A percentile compares a stretch with the other conserved stretches of the same genome.
phyloP scores from a whole-genome alignment of 129 eudicot genomes.

The Solidago caesia region DNA sequence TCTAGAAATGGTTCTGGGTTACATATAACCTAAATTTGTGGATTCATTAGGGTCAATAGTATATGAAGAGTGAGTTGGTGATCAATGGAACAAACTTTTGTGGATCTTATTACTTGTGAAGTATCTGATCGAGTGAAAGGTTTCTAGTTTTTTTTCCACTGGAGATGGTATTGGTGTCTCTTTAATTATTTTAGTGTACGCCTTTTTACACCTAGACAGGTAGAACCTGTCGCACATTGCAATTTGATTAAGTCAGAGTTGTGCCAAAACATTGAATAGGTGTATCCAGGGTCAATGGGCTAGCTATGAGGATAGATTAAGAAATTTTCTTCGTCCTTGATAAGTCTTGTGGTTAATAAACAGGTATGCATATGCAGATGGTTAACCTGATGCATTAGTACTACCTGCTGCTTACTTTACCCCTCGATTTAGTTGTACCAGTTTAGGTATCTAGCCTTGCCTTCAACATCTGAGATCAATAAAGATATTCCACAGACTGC shows the following conservation, averaged over 20 bases:
- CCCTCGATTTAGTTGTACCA: no score
- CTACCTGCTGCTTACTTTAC: neutral
- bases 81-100: neutral
- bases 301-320: neutral
- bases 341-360: conserved; percentile 2
- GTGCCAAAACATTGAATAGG: neutral
- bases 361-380: neutral
- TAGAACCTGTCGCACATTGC: no score
- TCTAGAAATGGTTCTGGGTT: no score
- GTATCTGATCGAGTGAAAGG: neutral
- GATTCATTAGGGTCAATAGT: no score
- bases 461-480: no score
- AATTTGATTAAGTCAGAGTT: no score
- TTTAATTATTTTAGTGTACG: neutral
- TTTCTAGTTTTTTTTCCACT: neutral
- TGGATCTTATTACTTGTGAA: neutral
- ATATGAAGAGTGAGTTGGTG: neutral
- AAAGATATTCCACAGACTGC: no score
- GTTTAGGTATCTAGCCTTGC: no score
- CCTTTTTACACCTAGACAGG: no score
- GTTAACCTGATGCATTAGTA: neutral
- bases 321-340: neutral
- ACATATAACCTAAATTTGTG: no score
- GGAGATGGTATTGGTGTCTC: neutral
- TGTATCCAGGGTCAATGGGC: neutral